phyloP scores from a whole-genome alignment of 768 basidiomycete species.

The Roridomyces roridus region DNA sequence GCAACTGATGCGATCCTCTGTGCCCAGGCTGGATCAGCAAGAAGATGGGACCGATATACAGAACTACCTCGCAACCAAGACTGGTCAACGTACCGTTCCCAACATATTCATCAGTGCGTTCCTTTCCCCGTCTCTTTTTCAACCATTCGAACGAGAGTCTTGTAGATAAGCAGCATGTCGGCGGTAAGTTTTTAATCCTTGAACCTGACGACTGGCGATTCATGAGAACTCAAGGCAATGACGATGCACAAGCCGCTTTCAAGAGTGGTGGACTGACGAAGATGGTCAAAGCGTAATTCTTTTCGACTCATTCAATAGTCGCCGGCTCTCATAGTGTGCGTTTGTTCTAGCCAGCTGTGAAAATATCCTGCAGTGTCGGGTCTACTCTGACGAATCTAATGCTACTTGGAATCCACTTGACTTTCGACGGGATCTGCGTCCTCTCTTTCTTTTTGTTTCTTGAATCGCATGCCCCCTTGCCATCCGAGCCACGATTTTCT shows the following conservation, averaged over 20 bases:
- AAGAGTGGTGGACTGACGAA: slow-evolving; percentile 29
- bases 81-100: slow-evolving; percentile 75
- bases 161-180: slow-evolving; percentile 58
- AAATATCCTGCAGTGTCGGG: too few species aligned
- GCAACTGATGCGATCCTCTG: too few species aligned
- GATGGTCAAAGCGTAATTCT: slow-evolving; percentile 6
- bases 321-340: not conserved
- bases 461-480: slow-evolving; percentile 34
- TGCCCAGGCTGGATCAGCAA: slow-evolving; percentile 59
- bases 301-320: not conserved
- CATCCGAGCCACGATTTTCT: slow-evolving; percentile 44
- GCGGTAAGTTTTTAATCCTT: slow-evolving; percentile 45
- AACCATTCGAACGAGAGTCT: not conserved
- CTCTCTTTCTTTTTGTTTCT: not conserved
- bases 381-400: too few species aligned
- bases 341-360: not conserved
- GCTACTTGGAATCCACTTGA: not conserved
- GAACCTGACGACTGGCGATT: not conserved
- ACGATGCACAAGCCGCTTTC: slow-evolving; percentile 40
- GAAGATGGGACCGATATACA: slow-evolving; percentile 71
- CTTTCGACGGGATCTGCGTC: not conserved
- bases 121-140: not conserved
- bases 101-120: slow-evolving; percentile 77
- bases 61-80: slow-evolving; percentile 65
- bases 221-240: slow-evolving; percentile 40